Evolutionary conservation across 2,329 filamentous ascomycete genomes (phyloP), one percentile per base, ranked within the genome.

Genomic region (Neurospora crassa): DNA sequence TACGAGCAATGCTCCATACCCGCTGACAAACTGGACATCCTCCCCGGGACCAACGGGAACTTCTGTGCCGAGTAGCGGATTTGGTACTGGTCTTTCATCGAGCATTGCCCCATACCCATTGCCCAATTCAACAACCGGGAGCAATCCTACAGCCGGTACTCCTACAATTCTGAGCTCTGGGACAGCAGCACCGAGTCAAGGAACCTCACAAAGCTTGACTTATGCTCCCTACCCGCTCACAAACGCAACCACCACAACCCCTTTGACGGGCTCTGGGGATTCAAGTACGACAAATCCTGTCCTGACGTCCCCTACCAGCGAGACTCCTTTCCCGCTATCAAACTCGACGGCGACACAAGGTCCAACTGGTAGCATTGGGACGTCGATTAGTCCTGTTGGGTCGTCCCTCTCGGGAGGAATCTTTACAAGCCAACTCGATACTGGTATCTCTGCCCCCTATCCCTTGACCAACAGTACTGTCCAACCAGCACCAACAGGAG

Each of bases 391-490:
- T 41, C 43, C 69, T 41, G 37, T 43, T 29, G 18, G n/a, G 40
- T 68, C 69, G n/a, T 53, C 59, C 4, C 67, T 42, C 16, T 34
- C 29, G 18, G 69, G 69, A n/a, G 69, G 67, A n/a, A 6, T 68
- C 1, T 29, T 67, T 47, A 45, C 69, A n/a, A 40, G n/a, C 12
- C 53, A 68, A 63, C 41, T 67, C 18, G 34, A 6, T 14, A 5
- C 59, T 40, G 37, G 59, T 24, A 72, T 16, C 16, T 67, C 70
- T 10, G 45, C 68, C 7, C 71, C 71, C 3, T 72, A 70, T 43
- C 72, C 71, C 1, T 34, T 72, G n/a, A 68, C 70, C 7, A 74
- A 74, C 29, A 5, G 18, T 6, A 74, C 63, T 16, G 70, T 67
- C 4, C 43, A 63, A 2, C 34, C 41, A 67, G 69, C 71, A 11